Evolutionary conservation across 345 rosid genomes (phyloP).

Genomic region (Syzygium oleosum): DNA sequence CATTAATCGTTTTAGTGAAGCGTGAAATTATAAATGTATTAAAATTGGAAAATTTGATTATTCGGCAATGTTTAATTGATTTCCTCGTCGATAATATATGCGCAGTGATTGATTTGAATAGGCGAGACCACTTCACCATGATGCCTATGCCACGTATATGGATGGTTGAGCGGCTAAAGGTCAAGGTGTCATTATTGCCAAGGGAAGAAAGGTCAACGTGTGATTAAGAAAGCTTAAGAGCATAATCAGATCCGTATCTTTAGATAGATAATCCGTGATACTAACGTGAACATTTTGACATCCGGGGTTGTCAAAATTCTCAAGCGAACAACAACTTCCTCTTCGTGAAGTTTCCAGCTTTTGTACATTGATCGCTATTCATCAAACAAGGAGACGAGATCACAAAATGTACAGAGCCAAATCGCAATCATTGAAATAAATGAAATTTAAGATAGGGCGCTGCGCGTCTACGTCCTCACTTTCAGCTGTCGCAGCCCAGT

Average conservation of each 20-base stretch:
- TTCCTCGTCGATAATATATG: not conserved
- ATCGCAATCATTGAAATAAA: not conserved
- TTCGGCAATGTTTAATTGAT: not conserved
- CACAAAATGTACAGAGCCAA: not conserved
- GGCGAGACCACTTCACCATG: not conserved
- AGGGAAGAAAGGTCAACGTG: not conserved
- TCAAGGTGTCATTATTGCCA: not conserved
- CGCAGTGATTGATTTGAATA: not conserved
- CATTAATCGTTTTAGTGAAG: not conserved
- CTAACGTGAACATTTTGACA: not conserved
- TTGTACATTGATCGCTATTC: not conserved
- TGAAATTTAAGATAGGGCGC: not conserved
- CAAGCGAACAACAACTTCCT: not conserved
- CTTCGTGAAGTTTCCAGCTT: not conserved
- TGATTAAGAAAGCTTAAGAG: not conserved
- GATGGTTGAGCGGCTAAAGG: not conserved
- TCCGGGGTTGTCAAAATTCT: not conserved
- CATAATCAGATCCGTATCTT: not conserved
- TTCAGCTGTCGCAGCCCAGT: not conserved
- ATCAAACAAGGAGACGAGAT: not conserved
- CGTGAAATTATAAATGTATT: not conserved
- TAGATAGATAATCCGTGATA: not conserved
- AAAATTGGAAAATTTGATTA: not conserved
- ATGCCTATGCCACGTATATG: not conserved
- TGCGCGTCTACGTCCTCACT: not conserved